Base-by-base conservation (phyloP, 1,139 yeast species). In the Blastobotrys indianensis region DNA sequence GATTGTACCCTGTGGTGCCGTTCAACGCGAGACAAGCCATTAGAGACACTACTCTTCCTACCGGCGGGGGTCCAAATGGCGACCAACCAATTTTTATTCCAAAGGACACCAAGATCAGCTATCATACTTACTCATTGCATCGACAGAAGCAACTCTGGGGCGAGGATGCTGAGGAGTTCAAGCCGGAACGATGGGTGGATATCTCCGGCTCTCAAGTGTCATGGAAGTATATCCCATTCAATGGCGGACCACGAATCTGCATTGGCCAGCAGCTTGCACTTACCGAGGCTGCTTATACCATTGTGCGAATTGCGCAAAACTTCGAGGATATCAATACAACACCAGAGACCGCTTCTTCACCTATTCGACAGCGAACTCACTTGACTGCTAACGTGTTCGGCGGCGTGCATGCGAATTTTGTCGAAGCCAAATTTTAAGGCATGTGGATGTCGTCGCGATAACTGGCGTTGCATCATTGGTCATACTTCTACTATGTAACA, bases 191-290 rank as follows among this genome's bases (percentile, higher is more conserved):
- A 52, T 76, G 80, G 80, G 52, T 47, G 10, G 54, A 51, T 29
- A 23, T 30, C 11, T 17, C 23, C 29, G 40, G 40, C 36, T 23
- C 28, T 25, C 17, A 33, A 12, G 54, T 55, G 31, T 36, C 56
- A 16, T 63, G 67, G 67, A 62, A 58, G n/a, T 63, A 57, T 46
- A 44, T 63, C 20, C 67, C 67, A 1, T 76, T 75, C 65, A 76
- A 76, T 53, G 81, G 80, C 36, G 81, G 82, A n/a, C 80, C 81
- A 34, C 66, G 82, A 49, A 76, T 76, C 51, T 77, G 81, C 52
- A 63, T 77, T 47, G 81, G 81, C 23, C 81, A 77, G 61, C 81
- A 76, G 58, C 75, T 73, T 60, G 80, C 80, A 2, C 68, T 76
- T 48, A 76, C 80, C 5, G 81, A 77, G 61, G 75, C 77, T 10